Evolutionary conservation across 345 rosid species (phyloP), one percentile per base, ranked within the genome.

Genomic region (Brassica rapa): DNA sequence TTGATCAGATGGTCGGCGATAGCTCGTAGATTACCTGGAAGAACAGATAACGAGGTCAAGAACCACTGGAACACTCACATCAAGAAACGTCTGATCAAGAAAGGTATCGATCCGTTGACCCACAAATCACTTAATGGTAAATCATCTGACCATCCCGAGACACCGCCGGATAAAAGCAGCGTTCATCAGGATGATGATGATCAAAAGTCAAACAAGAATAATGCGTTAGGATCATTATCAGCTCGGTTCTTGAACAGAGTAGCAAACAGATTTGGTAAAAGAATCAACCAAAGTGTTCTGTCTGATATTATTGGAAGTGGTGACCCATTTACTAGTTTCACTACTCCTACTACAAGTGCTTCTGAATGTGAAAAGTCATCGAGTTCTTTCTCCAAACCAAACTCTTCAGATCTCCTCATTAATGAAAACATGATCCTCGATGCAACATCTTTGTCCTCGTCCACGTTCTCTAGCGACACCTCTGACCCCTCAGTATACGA

Each of bases 1-100:
- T 56, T 80, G 43, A 56, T 55, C 63, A 88, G 91, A 83, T 88
- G 91, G 91, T 85, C 91, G 1, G 85, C 86, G 3, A 88, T 88
- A 46, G 89, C 91, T 24, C 77, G 86, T 8, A 72, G 82, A 14
- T 65, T 88, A 66, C 88, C 87, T 0, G 81, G 83, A 62, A 81
- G 91, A 66, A 88, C 91, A 0, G 89, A 88, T 61, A 88, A 88
- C 6, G 88, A 88, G 77, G 85, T 88, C 39, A 88, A 88, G 72
- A 86, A 88, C 75, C 74, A 88, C 67, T 88, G 89, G 89, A 88
- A 88, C 78, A 84, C 88, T 6, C 87, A 85, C 72, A 77, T 86
- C 30, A 85, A 84, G 81, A 88, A 88, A 69, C 72, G 77, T 76
- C 65, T 88, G 14, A 25, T 35, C 43, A 84, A 80, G 32, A 81